Evolutionary conservation across 306 rosid species (phyloP).

Genomic region (Pachyrhizus erosus): DNA sequence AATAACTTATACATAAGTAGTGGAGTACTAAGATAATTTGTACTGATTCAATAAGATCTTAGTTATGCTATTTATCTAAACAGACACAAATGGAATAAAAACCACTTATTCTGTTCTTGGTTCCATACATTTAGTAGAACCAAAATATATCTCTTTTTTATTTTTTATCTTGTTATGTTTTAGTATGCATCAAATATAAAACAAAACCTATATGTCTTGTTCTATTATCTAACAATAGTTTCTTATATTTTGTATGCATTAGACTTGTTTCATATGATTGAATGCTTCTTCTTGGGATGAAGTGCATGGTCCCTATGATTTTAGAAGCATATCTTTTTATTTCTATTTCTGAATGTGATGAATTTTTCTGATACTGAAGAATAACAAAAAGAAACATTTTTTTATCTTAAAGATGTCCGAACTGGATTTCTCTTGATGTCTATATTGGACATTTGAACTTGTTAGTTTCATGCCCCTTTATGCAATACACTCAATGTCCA

Average conservation of each 20-base stretch:
- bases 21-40: too few relatives aligned
- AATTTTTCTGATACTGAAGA: background rate
- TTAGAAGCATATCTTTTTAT: background rate
- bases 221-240: background rate
- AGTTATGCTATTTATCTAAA: background rate
- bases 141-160: background rate
- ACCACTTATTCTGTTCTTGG: too few relatives aligned
- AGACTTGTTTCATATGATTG: background rate
- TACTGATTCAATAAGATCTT: too few relatives aligned
- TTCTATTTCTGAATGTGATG: background rate
- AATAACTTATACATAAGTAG: too few relatives aligned
- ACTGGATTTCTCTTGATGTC: background rate
- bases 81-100: too few relatives aligned
- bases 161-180: too few relatives aligned
- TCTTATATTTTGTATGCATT: background rate
- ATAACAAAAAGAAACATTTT: background rate
- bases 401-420: background rate
- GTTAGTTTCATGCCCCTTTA: slow-evolving; percentile 5
- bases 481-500: background rate
- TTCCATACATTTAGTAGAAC: background rate
- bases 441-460: background rate
- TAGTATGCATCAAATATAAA: too few relatives aligned
- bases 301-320: background rate
- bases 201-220: background rate
- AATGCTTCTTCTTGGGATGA: slow-evolving; percentile 7